phyloP scores from a whole-genome alignment of 495 filamentous ascomycete genomes.

The Lentithecium fluviatile region DNA sequence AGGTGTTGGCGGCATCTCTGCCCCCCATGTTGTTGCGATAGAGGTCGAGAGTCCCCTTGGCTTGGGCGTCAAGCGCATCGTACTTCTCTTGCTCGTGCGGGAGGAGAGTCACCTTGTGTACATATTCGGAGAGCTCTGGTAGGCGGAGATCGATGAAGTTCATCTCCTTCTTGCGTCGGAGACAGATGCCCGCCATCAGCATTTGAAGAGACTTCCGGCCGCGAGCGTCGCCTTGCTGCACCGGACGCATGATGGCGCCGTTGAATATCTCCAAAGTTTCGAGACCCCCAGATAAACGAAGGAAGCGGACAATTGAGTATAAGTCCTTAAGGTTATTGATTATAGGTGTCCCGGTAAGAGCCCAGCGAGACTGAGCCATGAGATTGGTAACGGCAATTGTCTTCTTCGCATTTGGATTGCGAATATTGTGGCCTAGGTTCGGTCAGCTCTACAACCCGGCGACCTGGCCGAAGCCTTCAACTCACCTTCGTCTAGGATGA shows the following conservation, averaged over 20 bases:
- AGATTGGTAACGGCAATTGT: slow-evolving; percentile 66
- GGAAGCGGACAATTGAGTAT: slow-evolving; percentile 76
- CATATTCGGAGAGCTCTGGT: slow-evolving; percentile 73
- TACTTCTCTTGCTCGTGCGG: slow-evolving; percentile 78
- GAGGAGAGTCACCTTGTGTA: slow-evolving; percentile 75
- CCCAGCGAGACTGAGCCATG: slow-evolving; percentile 74
- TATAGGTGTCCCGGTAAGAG: slow-evolving; percentile 57
- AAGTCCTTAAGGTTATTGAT: slow-evolving; percentile 80
- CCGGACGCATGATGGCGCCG: slow-evolving; percentile 66
- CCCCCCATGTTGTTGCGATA: slow-evolving; percentile 51
- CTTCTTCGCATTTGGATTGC: slow-evolving; percentile 72
- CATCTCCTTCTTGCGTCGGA: slow-evolving; percentile 88
- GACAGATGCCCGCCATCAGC: slow-evolving; percentile 77
- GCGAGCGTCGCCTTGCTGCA: slow-evolving; percentile 57
- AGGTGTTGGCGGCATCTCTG: slow-evolving; percentile 46
- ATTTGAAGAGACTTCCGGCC: slow-evolving; percentile 68
- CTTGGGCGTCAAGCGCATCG: slow-evolving; percentile 70
- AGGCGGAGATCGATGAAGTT: slow-evolving; percentile 80
- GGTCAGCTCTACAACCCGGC: no score
- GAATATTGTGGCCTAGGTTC: slow-evolving; percentile 67
- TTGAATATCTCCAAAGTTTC: slow-evolving; percentile 76
- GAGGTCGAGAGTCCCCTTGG: slow-evolving; percentile 65
- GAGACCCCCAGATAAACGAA: slow-evolving; percentile 74
- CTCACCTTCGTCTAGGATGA: slow-evolving; percentile 50
- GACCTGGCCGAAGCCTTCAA: no score